phyloP scores from a whole-genome alignment of 331 rosid genomes.

The Saraca asoca region DNA sequence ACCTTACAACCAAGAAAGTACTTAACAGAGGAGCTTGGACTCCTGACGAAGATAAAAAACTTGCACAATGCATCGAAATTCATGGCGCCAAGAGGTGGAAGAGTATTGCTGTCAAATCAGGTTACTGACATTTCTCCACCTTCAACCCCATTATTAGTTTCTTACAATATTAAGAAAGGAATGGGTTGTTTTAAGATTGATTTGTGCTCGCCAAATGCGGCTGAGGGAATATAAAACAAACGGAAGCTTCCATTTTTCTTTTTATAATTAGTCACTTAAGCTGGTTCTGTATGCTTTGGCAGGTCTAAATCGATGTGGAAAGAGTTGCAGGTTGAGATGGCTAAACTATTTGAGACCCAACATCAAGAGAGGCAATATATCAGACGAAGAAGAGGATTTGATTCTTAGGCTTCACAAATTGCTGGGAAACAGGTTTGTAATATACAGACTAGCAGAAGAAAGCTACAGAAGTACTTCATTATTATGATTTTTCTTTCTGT shows the following conservation, averaged over 20 bases:
- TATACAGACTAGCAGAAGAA: background rate
- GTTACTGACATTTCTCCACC: background rate
- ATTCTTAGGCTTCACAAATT: constrained; percentile 76
- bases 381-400: constrained; percentile 74
- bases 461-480: no score
- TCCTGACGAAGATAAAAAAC: constrained; percentile 45
- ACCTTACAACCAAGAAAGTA: constrained; percentile 16
- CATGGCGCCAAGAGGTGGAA: constrained; percentile 54
- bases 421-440: constrained; percentile 66
- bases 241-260: background rate
- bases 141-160: no score
- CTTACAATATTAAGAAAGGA: no score
- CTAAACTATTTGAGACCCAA: constrained; percentile 71
- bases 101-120: constrained; percentile 34
- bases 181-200: no score
- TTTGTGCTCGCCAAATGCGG: no score
- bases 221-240: no score
- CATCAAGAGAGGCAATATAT: constrained; percentile 78
- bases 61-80: constrained; percentile 42
- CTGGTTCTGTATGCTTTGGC: constrained; percentile 10
- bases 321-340: constrained; percentile 80
- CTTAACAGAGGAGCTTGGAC: constrained; percentile 49
- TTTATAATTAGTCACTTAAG: no score
- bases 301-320: constrained; percentile 75
- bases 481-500: no score